Evolutionary conservation across 345 rosid genomes (phyloP), one percentile per base, ranked within the genome.

Genomic region (Dimocarpus longan): DNA sequence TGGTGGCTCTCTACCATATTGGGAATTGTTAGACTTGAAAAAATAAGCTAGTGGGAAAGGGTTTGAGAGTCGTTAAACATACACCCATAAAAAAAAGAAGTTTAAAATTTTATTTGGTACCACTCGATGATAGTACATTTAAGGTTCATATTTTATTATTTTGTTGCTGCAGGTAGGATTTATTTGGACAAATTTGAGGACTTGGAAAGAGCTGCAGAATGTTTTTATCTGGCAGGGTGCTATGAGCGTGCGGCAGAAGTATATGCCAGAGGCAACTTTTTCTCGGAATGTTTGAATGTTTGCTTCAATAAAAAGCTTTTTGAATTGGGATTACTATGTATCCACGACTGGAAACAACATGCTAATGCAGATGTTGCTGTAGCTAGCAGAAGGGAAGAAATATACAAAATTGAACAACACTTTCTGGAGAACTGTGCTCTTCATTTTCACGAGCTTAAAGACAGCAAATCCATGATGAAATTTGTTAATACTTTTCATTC

Each of bases 131-230:
- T 54, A 28, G 22, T 52, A 71, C 11, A 54, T 62, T 60, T 43
- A 40, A 16, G 7, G 13, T 37, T 74, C 22, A 13, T 5, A 15
- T 62, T 75, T 21, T 40, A 13, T 43, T 50, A 59, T 40, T 50
- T 59, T 63, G 10, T 46, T 18, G 15, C 46, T 70, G 69, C 81
- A 89, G 91, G 90, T 39, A 74, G 66, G 43, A 79, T 85, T 24
- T 89, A 82, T 76, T 46, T 84, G 84, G 84, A 85, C 73, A 76
- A 66, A 79, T 85, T 86, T 76, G 87, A 86, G 59, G 80, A 79
- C 16, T 28, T 77, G 44, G 81, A 80, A 72, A 85, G 71, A 77
- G 91, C 90, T 11, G 91, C 88, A 46, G 87, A 85, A 15, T 85
- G 91, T 72, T 85, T 88, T 69, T 37, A n/a, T 76, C 85, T 65